phyloP scores from a whole-genome alignment of 306 rosid genomes.

The Castanea crenata region DNA sequence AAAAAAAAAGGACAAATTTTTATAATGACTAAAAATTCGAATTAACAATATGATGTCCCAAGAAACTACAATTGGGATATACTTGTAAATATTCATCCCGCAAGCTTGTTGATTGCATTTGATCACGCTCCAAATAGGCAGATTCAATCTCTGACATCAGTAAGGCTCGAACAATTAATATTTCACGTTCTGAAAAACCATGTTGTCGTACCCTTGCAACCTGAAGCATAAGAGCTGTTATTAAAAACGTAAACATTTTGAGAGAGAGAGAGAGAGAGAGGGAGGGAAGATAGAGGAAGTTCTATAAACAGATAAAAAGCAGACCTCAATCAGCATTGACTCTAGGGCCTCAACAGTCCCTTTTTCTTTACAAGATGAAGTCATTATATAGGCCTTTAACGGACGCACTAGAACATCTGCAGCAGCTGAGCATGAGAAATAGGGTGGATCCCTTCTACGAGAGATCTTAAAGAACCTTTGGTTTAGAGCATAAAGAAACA shows the following conservation, averaged over 20 bases:
- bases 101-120: slow-evolving; percentile 88
- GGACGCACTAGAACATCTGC: slow-evolving; percentile 87
- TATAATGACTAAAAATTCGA: slow-evolving; percentile 9
- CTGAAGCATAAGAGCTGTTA: slow-evolving; percentile 46
- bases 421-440: slow-evolving; percentile 85
- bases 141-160: slow-evolving; percentile 96
- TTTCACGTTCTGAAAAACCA: slow-evolving; percentile 92
- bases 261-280: slow-evolving; percentile 11
- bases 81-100: slow-evolving; percentile 93
- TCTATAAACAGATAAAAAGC: slow-evolving; percentile 26
- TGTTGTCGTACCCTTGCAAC: slow-evolving; percentile 85
- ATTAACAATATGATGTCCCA: slow-evolving; percentile 5
- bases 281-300: slow-evolving; percentile 2
- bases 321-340: slow-evolving; percentile 86
- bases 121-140: slow-evolving; percentile 96
- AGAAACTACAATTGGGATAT: slow-evolving; percentile 18
- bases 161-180: slow-evolving; percentile 71
- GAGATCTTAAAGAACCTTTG: slow-evolving; percentile 93
- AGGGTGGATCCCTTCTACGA: slow-evolving; percentile 93
- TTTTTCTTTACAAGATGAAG: slow-evolving; percentile 78
- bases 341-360: slow-evolving; percentile 81
- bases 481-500: slow-evolving; percentile 84
- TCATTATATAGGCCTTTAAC: slow-evolving; percentile 79
- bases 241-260: background rate
- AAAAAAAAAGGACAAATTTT: slow-evolving; percentile 9